A percentile compares a stretch with the other conserved stretches of the same genome.
These are phyloP conservation scores for Cerioporus squamosus DNA, from an alignment of 1,284 basidiomycete species.

Conservation along the genomic window DNA sequence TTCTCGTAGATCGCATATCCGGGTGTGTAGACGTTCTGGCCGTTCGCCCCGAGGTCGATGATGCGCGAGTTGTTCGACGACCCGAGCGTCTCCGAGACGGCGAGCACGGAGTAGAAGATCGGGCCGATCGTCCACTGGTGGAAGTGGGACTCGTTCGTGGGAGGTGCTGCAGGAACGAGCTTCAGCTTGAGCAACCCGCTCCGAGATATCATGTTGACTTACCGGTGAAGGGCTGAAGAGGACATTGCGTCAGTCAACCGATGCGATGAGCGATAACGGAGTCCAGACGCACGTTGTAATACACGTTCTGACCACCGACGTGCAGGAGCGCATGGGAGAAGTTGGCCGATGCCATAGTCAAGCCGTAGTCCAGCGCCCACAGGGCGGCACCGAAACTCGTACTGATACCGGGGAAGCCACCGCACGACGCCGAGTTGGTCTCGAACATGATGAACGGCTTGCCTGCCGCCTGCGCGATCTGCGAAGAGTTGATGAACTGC, in stretches of 20 bases:
- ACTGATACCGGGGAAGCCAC: conserved; percentile 57
- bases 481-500: conserved; percentile 53
- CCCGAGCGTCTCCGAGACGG: conserved; percentile 72
- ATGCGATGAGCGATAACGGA: no score
- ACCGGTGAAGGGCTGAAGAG: conserved; percentile 47
- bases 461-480: conserved; percentile 43
- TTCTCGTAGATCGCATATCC: conserved; percentile 77
- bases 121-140: conserved; percentile 68
- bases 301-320: conserved; percentile 67
- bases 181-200: no score
- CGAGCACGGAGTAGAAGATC: conserved; percentile 71
- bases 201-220: conserved; percentile 19
- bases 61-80: conserved; percentile 60
- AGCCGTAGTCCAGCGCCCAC: conserved; percentile 71
- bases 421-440: conserved; percentile 61
- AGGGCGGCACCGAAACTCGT: conserved; percentile 70
- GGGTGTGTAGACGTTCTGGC: conserved; percentile 58
- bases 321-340: conserved; percentile 63
- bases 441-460: conserved; percentile 59
- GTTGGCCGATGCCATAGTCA: conserved; percentile 65
- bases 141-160: conserved; percentile 61
- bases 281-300: conserved; percentile 57
- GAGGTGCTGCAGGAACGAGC: conserved; percentile 45
- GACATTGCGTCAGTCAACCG: no score
- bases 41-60: conserved; percentile 59